Conservation (phyloP, 1,139 yeast genomes). For the Sugiyamaella japonica region DNA sequence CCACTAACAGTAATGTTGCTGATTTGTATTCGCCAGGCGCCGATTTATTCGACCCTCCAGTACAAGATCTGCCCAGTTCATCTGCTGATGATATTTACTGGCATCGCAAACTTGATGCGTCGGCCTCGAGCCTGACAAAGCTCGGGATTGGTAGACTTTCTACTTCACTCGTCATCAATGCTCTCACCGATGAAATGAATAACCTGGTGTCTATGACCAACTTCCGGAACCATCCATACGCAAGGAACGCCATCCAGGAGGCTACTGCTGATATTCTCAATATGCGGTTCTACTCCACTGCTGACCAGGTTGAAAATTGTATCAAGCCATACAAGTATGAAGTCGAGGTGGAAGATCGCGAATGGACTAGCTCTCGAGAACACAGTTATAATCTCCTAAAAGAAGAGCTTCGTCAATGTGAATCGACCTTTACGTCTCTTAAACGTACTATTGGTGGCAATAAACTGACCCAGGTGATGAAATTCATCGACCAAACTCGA, state of each 20-base stretch:
- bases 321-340: slow-evolving; percentile 97
- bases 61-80: slow-evolving; percentile 53
- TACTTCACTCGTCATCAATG: slow-evolving; percentile 77
- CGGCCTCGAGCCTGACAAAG: slow-evolving; percentile 82
- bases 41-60: slow-evolving; percentile 47
- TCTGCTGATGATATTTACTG: slow-evolving; percentile 75
- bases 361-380: slow-evolving; percentile 82
- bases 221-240: slow-evolving; percentile 79
- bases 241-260: slow-evolving; percentile 75
- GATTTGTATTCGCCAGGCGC: slow-evolving; percentile 7
- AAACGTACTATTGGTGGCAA: slow-evolving; percentile 77
- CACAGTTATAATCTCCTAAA: slow-evolving; percentile 70
- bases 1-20: neutral
- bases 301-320: slow-evolving; percentile 98
- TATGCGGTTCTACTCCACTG: slow-evolving; percentile 81
- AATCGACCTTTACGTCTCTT: slow-evolving; percentile 59
- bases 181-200: slow-evolving; percentile 74
- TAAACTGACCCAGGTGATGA: slow-evolving; percentile 78
- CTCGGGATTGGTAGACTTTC: slow-evolving; percentile 91
- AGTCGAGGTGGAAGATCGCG: slow-evolving; percentile 92
- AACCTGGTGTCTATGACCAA: slow-evolving; percentile 72
- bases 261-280: slow-evolving; percentile 81
- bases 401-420: slow-evolving; percentile 86
- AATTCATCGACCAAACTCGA: slow-evolving; percentile 58
- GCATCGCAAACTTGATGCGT: slow-evolving; percentile 82